Conservation (phyloP, 106 monocot species). For the Acorus calamus region DNA sequence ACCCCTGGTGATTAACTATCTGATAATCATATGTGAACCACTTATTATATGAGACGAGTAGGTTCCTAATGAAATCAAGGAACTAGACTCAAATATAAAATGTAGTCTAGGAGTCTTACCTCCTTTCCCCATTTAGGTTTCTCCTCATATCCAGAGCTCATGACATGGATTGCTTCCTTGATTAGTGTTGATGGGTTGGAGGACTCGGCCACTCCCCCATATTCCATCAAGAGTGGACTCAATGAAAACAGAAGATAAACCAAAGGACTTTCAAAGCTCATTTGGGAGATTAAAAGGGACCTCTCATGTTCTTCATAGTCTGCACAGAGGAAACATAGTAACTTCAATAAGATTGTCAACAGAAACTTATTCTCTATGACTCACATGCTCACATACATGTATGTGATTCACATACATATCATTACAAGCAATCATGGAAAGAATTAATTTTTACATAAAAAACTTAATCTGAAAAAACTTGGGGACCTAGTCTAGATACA, state of each 20-base stretch:
- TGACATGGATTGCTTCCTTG: slow-evolving; percentile 94
- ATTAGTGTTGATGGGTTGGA: slow-evolving; percentile 63
- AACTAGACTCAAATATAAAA: neutral
- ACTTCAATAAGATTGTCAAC: neutral
- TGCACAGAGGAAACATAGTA: slow-evolving; percentile 10
- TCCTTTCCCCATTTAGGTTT: slow-evolving; percentile 98
- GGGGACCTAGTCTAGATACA: no score
- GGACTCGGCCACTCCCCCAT: slow-evolving; percentile 67
- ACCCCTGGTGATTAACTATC: no score
- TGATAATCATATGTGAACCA: no score
- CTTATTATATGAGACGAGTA: no score
- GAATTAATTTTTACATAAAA: no score
- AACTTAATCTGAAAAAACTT: no score
- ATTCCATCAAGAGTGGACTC: slow-evolving; percentile 95
- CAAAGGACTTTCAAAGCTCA: slow-evolving; percentile 95
- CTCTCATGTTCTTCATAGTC: slow-evolving; percentile 89
- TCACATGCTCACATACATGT: no score
- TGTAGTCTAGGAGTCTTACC: slow-evolving; percentile 16
- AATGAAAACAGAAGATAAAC: slow-evolving; percentile 77
- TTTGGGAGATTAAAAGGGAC: slow-evolving; percentile 72
- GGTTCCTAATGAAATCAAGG: neutral
- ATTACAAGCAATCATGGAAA: no score
- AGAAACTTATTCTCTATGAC: neutral
- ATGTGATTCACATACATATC: no score
- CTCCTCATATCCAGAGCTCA: slow-evolving; percentile 94